Conservation (phyloP, 257 asterid species). For the Nicotiana tabacum region DNA sequence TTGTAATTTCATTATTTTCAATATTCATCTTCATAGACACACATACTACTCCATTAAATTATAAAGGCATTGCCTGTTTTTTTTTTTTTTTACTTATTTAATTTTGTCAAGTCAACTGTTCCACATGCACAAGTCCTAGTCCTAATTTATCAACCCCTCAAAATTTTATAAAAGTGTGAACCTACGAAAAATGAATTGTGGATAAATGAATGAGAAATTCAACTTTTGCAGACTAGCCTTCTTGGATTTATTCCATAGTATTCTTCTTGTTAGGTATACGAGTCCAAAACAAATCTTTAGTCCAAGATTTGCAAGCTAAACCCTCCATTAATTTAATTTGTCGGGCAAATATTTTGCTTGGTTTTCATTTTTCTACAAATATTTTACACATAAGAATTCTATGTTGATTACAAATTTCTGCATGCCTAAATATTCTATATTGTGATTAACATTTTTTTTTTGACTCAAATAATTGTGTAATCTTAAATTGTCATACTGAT, state of each 20-base stretch:
- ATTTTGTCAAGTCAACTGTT: background rate
- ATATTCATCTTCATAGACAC: background rate
- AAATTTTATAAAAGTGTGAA: conserved; percentile 28
- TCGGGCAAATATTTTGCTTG: background rate
- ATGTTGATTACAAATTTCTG: background rate
- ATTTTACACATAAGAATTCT: background rate
- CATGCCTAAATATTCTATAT: background rate
- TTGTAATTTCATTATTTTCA: too few species aligned
- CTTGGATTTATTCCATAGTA: conserved; percentile 1
- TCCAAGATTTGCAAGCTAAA: conserved; percentile 1
- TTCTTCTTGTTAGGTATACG: background rate
- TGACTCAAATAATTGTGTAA: background rate
- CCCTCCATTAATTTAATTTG: background rate
- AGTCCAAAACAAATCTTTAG: background rate
- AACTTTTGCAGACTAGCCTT: conserved; percentile 30
- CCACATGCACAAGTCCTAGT: conserved; percentile 2
- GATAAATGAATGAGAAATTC: conserved; percentile 16
- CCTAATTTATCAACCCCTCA: conserved; percentile 1
- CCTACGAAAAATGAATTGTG: conserved; percentile 14
- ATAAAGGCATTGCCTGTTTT: background rate
- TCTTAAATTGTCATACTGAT: background rate
- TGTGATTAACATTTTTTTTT: too few species aligned
- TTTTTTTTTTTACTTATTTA: background rate
- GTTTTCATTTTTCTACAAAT: background rate
- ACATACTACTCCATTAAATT: background rate